Base-by-base conservation (phyloP, 108 stramenopile genomes). In the Nitzschia putrida region DNA sequence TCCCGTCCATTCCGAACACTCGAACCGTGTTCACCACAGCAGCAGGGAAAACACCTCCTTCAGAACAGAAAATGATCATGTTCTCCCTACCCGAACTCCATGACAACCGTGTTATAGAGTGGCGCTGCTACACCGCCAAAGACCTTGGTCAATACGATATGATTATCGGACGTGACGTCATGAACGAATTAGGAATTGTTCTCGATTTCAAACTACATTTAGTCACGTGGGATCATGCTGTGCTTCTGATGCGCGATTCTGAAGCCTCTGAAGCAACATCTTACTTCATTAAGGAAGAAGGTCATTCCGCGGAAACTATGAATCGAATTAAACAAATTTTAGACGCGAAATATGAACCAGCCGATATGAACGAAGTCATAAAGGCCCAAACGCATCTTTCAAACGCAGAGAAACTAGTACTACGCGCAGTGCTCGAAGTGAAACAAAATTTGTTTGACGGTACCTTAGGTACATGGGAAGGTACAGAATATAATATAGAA, bases 361-460 rank as follows among this genome's bases (percentile, higher is more conserved):
- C n/a, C n/a, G n/a, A n/a, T n/a, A n/a, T n/a, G n/a, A n/a, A n/a
- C n/a, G n/a, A n/a, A n/a, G n/a, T n/a, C n/a, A n/a, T n/a, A n/a
- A n/a, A n/a, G n/a, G n/a, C n/a, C n/a, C n/a, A n/a, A n/a, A n/a
- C n/a, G n/a, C n/a, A n/a, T n/a, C n/a, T n/a, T n/a, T n/a, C n/a
- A n/a, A n/a, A n/a, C n/a, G n/a, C n/a, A n/a, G n/a, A n/a, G n/a
- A n/a, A n/a, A n/a, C n/a, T n/a, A n/a, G n/a, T n/a, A 45, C 44
- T 45, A 12, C 44, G 44, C 13, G 13, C 44, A 9, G 11, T 45
- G 13, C 44, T 45, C 13, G 13, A 12, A 13, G 44, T n/a, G 18
- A n/a, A 54, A n/a, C 14, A 54, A 21, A 18, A 54, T 54, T 21
- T 54, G 18, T 54, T 54, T 18, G 53, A 54, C 53, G 53, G 53